phyloP scores from a whole-genome alignment of 2,329 filamentous ascomycete genomes.

The Aspergillus quadrilineatus region DNA sequence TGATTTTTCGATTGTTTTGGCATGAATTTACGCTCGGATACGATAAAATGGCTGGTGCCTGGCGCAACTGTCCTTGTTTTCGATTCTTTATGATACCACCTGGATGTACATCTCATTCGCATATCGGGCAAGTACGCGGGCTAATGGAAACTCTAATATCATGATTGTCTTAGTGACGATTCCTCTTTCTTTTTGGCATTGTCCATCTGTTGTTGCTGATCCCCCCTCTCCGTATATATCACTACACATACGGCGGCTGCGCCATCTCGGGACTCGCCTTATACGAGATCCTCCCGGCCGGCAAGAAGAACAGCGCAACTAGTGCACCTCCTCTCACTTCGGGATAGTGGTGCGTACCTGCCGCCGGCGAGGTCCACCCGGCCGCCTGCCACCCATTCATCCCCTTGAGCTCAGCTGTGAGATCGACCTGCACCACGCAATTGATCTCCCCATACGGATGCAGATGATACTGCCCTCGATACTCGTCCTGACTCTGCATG shows the following conservation, averaged over 20 bases:
- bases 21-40: not conserved
- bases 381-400: constrained; percentile 58
- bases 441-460: constrained; percentile 59
- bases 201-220: too few species aligned
- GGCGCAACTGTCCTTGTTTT: not conserved
- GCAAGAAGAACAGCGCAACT: constrained; percentile 57
- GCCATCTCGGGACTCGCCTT: constrained; percentile 8
- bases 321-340: constrained; percentile 52
- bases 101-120: constrained; percentile 6
- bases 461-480: constrained; percentile 54
- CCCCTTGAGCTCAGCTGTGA: constrained; percentile 52
- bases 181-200: too few species aligned
- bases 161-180: not conserved
- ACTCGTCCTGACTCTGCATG: constrained; percentile 53
- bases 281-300: constrained; percentile 51
- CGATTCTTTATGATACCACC: constrained; percentile 3
- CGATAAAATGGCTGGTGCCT: constrained; percentile 1
- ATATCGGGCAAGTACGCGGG: not conserved
- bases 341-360: constrained; percentile 59
- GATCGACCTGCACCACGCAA: constrained; percentile 54
- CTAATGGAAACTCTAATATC: not conserved
- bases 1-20: not conserved
- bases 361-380: constrained; percentile 56
- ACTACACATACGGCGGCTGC: constrained; percentile 7
- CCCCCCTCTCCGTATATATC: too few species aligned